Conservation (phyloP, 2,329 filamentous ascomycete genomes). For the Allantophomopsis lycopodina region DNA sequence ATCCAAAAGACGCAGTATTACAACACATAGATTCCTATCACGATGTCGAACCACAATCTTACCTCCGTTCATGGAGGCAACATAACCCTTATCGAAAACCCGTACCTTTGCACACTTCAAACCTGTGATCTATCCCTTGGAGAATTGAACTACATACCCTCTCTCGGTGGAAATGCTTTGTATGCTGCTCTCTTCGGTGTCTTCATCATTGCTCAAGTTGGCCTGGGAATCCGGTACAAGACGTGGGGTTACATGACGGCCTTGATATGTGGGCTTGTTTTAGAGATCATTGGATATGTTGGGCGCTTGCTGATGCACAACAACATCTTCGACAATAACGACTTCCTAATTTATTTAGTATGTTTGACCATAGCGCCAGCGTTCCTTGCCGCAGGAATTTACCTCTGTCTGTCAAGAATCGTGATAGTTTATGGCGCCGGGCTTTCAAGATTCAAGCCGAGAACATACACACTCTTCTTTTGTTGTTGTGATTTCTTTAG, state of each 20-base stretch:
- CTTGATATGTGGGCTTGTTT: slow-evolving; percentile 33
- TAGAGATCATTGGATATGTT: slow-evolving; percentile 40
- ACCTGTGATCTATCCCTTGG: slow-evolving; percentile 1
- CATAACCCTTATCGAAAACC: background rate
- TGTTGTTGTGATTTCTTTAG: slow-evolving; percentile 40
- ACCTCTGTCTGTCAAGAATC: slow-evolving; percentile 41
- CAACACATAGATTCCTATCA: too few species aligned
- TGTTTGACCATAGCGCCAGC: slow-evolving; percentile 40
- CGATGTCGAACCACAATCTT: too few species aligned
- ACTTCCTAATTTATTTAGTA: slow-evolving; percentile 39
- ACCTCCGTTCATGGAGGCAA: too few species aligned
- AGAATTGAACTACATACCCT: slow-evolving; percentile 25
- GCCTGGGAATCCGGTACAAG: slow-evolving; percentile 31
- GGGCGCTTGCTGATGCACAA: slow-evolving; percentile 37
- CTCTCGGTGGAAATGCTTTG: slow-evolving; percentile 32
- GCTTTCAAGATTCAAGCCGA: slow-evolving; percentile 27
- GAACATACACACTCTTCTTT: slow-evolving; percentile 43
- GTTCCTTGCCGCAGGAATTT: slow-evolving; percentile 40
- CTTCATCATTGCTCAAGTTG: slow-evolving; percentile 30
- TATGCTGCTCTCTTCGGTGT: slow-evolving; percentile 35
- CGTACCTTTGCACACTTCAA: slow-evolving; percentile 1
- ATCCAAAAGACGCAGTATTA: too few species aligned
- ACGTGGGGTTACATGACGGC: slow-evolving; percentile 40
- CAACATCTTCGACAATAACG: slow-evolving; percentile 30
- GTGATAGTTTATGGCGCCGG: slow-evolving; percentile 35